These are phyloP conservation scores for Achlya hypogyna DNA, from an alignment of 352 stramenopile species.

Conservation along the genomic window DNA sequence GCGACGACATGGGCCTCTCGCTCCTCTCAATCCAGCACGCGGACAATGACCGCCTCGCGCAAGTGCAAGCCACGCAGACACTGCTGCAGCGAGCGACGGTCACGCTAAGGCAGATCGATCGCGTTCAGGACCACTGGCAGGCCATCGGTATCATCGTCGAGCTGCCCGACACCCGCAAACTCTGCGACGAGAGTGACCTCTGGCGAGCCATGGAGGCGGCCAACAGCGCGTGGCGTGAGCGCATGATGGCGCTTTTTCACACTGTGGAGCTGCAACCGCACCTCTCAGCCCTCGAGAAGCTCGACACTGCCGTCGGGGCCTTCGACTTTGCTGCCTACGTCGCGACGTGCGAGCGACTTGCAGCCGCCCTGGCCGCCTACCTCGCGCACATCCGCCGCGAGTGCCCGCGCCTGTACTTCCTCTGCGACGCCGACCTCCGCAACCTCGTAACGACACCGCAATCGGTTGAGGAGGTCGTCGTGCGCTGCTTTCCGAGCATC, in stretches of 20 bases:
- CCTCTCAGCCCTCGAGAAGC: not conserved
- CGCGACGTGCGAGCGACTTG: not conserved
- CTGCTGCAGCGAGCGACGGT: not conserved
- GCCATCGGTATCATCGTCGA: not conserved
- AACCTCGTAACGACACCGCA: not conserved
- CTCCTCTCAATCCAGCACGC: not conserved
- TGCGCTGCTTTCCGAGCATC: not conserved
- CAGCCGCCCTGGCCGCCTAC: not conserved
- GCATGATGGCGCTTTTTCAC: not conserved
- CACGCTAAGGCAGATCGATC: not conserved
- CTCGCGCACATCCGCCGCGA: not conserved
- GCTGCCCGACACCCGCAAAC: not conserved
- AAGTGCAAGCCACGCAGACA: not conserved
- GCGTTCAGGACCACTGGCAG: not conserved
- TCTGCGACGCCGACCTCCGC: constrained; percentile 2
- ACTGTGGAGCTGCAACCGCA: not conserved
- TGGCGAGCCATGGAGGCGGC: not conserved
- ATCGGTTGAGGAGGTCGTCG: not conserved
- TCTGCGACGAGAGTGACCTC: not conserved
- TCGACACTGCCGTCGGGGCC: not conserved
- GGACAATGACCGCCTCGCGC: not conserved
- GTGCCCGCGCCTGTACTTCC: not conserved
- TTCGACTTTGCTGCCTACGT: not conserved
- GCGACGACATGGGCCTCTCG: not conserved
- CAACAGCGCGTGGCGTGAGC: not conserved